Conservation (phyloP, 208 protist genomes). For the Angomonas ambiguus region DNA sequence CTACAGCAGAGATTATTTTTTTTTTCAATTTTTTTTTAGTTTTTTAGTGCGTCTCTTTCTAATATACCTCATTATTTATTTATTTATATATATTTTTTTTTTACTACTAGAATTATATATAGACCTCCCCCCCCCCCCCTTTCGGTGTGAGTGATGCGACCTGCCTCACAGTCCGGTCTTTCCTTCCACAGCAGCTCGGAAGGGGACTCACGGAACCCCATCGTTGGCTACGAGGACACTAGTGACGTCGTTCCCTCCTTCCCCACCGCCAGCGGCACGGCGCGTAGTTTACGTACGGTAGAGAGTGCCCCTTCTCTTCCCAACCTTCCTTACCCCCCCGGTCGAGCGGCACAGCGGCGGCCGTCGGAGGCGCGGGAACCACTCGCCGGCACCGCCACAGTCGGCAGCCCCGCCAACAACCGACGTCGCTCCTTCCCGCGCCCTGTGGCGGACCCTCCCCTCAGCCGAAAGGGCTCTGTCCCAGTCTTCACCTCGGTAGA, state of each 20-base stretch:
- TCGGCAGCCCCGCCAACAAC: too few species aligned
- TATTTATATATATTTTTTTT: conserved; percentile 17
- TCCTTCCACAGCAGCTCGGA: conserved; percentile 52
- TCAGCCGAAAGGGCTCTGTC: neutral
- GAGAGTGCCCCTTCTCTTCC: neutral
- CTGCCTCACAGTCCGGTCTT: conserved; percentile 15
- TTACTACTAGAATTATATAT: conserved; percentile 6
- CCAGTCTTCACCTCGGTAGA: neutral
- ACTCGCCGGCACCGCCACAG: too few species aligned
- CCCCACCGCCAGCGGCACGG: too few species aligned
- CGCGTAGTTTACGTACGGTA: neutral
- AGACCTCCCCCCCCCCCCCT: neutral
- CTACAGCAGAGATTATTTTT: too few species aligned
- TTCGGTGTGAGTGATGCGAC: too few species aligned
- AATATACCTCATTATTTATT: too few species aligned
- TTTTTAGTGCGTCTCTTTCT: neutral
- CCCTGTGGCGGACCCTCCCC: too few species aligned
- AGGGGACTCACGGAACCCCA: conserved; percentile 7
- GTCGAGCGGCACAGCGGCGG: too few species aligned
- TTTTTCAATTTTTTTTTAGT: neutral
- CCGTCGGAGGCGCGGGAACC: too few species aligned
- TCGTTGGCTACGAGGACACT: neutral
- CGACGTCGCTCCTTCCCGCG: too few species aligned
- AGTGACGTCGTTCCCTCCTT: neutral
- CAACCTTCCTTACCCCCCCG: too few species aligned